Conservation (phyloP, 129 eudicot species). For the Lonicera japonica region DNA sequence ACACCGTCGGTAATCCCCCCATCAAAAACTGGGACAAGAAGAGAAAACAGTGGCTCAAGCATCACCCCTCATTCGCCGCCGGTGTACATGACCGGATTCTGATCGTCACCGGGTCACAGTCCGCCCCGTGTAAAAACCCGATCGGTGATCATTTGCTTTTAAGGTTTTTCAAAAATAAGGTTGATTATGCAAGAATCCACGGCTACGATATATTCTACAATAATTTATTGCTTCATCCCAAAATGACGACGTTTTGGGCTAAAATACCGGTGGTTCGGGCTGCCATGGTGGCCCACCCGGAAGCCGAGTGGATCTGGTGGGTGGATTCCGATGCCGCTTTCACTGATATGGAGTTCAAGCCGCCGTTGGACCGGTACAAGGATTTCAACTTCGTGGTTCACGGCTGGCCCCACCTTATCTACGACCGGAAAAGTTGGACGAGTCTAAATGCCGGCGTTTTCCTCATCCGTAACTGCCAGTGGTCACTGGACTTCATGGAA, state of each 20-base stretch:
- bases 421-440: conserved; percentile 69
- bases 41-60: conserved; percentile 48
- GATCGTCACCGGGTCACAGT: conserved; percentile 71
- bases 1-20: conserved; percentile 23
- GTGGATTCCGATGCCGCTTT: conserved; percentile 84
- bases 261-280: conserved; percentile 67
- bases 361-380: conserved; percentile 55
- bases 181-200: conserved; percentile 78
- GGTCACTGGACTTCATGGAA: conserved; percentile 85
- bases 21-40: conserved; percentile 64
- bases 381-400: conserved; percentile 58
- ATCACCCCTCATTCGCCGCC: conserved; percentile 45
- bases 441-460: conserved; percentile 88
- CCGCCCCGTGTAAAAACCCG: conserved; percentile 66
- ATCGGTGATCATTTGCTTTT: conserved; percentile 62
- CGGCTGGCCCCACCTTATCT: conserved; percentile 60
- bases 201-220: conserved; percentile 79
- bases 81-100: conserved; percentile 46
- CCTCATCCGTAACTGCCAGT: conserved; percentile 68
- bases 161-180: conserved; percentile 78
- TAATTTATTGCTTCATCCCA: conserved; percentile 55
- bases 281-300: conserved; percentile 91
- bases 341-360: conserved; percentile 71
- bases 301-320: conserved; percentile 98
- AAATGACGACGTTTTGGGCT: conserved; percentile 80